A percentile compares a stretch with the other conserved stretches of the same genome.
phyloP scores from a whole-genome alignment of 805 yeast species.

The Alloascoidea africana region DNA sequence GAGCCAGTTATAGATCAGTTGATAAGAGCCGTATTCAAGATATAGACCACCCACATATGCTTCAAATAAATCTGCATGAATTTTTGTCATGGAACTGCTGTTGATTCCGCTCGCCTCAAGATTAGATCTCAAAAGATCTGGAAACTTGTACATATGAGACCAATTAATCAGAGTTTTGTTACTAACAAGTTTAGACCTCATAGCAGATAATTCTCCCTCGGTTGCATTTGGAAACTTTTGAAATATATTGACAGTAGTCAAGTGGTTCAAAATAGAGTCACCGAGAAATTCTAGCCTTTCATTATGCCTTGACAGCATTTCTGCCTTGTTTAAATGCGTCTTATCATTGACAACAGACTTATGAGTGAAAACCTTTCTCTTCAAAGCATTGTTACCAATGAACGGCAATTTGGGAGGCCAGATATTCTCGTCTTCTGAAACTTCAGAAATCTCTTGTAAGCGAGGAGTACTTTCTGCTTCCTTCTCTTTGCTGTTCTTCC shows the following conservation, averaged over 20 bases:
- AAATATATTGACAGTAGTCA: conserved; percentile 57
- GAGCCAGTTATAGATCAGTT: background rate
- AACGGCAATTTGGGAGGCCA: conserved; percentile 1
- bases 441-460: conserved; percentile 8
- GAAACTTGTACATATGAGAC: conserved; percentile 54
- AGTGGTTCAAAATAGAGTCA: conserved; percentile 64
- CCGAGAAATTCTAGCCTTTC: conserved; percentile 87
- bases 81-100: conserved; percentile 41
- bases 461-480: conserved; percentile 7
- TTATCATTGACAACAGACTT: conserved; percentile 53
- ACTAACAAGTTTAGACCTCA: conserved; percentile 57
- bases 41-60: conserved; percentile 84
- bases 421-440: too few species aligned
- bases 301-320: conserved; percentile 50
- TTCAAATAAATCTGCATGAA: conserved; percentile 82
- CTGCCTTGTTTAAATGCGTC: conserved; percentile 37
- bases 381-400: conserved; percentile 43
- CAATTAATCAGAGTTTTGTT: conserved; percentile 61
- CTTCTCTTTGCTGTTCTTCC: background rate
- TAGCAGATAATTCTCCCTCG: conserved; percentile 69
- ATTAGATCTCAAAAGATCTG: conserved; percentile 10
- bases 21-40: conserved; percentile 25
- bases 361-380: conserved; percentile 67
- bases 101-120: too few species aligned
- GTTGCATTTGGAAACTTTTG: conserved; percentile 48